Evolutionary conservation across 192 early-diverging fungal genomes (phyloP).

Genomic region (Backusella psychrophila): DNA sequence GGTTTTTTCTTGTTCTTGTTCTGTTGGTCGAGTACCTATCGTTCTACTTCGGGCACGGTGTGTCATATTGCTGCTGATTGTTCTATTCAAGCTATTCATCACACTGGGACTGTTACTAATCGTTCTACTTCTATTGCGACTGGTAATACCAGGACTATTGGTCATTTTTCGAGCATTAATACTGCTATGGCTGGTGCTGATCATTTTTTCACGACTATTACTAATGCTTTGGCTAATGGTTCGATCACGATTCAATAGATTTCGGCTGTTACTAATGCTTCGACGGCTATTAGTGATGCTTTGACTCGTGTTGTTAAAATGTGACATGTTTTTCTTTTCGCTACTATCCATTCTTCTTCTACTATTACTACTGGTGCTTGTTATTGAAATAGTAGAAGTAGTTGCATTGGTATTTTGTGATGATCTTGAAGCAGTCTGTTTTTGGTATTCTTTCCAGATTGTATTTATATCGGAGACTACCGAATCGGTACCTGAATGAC

Average conservation of each 20-base stretch:
- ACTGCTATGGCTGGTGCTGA: not conserved
- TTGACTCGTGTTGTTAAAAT: not conserved
- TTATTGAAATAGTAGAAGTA: not conserved
- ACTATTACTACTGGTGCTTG: not conserved
- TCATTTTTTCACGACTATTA: not conserved
- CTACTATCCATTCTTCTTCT: not conserved
- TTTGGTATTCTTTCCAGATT: slow-evolving; percentile 15
- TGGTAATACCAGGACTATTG: not conserved
- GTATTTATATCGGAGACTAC: not conserved
- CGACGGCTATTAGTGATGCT: not conserved
- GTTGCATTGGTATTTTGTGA: not conserved
- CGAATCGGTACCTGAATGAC: not conserved
- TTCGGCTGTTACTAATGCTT: not conserved
- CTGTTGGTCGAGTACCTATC: not conserved
- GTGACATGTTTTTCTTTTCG: not conserved
- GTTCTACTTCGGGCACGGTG: not conserved
- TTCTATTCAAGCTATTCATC: not conserved
- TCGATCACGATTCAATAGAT: not conserved
- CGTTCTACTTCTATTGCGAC: not conserved
- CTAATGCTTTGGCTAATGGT: not conserved
- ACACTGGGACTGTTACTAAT: not conserved
- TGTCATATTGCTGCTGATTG: not conserved
- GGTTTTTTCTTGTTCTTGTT: not conserved
- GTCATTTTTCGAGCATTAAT: not conserved
- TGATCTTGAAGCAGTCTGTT: not conserved